A percentile compares a stretch with the other conserved stretches of the same genome.
phyloP scores from a whole-genome alignment of 2,329 filamentous ascomycete species.

The Hansfordia pulvinata region DNA sequence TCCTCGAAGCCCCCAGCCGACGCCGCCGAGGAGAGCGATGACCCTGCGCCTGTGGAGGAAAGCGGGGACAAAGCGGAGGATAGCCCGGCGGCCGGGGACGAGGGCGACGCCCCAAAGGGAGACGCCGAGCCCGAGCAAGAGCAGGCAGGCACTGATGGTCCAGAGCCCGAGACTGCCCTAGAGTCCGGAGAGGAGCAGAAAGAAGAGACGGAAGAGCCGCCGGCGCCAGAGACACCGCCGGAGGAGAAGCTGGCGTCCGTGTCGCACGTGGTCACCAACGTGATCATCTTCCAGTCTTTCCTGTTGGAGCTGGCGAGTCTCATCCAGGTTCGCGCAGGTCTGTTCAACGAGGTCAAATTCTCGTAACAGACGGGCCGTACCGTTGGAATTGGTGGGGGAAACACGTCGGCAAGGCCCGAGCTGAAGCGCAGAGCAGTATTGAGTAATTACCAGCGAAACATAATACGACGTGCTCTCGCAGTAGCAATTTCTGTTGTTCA shows the following conservation, averaged over 20 bases:
- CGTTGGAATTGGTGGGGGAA: too few relatives aligned
- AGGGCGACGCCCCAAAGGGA: slow-evolving; percentile 9
- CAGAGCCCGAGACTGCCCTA: slow-evolving; percentile 6
- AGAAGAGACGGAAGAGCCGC: slow-evolving; percentile 8
- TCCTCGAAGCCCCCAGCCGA: too few relatives aligned
- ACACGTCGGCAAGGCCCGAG: neutral
- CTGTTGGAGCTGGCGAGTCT: slow-evolving; percentile 63
- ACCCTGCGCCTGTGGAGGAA: slow-evolving; percentile 7
- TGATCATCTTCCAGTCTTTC: slow-evolving; percentile 68
- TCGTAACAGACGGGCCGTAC: slow-evolving; percentile 13
- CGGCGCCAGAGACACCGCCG: slow-evolving; percentile 6
- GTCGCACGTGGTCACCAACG: slow-evolving; percentile 68
- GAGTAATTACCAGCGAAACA: neutral
- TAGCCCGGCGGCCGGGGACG: slow-evolving; percentile 5
- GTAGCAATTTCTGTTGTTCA: neutral
- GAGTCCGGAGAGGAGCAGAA: slow-evolving; percentile 12
- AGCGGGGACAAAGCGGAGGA: slow-evolving; percentile 10
- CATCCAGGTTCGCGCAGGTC: slow-evolving; percentile 58
- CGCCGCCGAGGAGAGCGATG: slow-evolving; percentile 3
- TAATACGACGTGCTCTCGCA: too few relatives aligned
- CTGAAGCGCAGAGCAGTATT: neutral
- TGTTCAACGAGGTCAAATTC: slow-evolving; percentile 67
- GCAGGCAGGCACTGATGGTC: slow-evolving; percentile 12
- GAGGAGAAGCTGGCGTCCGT: slow-evolving; percentile 44
- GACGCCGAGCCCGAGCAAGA: slow-evolving; percentile 11